Conservation (phyloP, 805 yeast species). For the Candida coleopterorum region DNA sequence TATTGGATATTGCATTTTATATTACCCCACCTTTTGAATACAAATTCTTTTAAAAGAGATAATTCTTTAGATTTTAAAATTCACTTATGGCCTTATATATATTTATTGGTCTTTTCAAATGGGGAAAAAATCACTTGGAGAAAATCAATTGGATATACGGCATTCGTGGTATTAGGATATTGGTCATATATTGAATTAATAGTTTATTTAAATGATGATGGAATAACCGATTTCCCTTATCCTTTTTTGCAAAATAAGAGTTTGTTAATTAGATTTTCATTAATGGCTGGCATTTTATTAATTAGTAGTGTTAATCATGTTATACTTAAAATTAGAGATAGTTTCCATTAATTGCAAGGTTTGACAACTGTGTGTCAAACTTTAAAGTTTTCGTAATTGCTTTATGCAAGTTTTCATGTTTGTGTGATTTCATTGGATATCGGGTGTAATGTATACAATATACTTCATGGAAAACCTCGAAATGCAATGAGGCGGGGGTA, state of each 20-base stretch:
- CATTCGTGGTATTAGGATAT: conserved; percentile 1
- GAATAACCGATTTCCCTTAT: conserved; percentile 8
- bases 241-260: conserved; percentile 7
- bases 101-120: conserved; percentile 10
- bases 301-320: conserved; percentile 7
- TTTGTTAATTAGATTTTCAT: conserved; percentile 1
- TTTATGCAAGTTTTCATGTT: too few relatives aligned
- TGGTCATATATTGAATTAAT: conserved; percentile 16
- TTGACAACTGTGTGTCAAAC: too few relatives aligned
- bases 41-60: conserved; percentile 13
- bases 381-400: too few relatives aligned
- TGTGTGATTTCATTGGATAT: too few relatives aligned
- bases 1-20: conserved; percentile 19
- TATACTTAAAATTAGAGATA: neutral
- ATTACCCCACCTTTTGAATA: conserved; percentile 15
- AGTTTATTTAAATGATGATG: conserved; percentile 11
- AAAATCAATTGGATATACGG: conserved; percentile 6
- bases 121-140: neutral
- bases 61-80: conserved; percentile 17
- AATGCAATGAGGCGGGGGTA: too few relatives aligned
- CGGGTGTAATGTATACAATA: too few relatives aligned
- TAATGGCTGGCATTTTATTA: conserved; percentile 5
- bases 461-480: too few relatives aligned
- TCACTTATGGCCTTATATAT: conserved; percentile 20
- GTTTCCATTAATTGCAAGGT: too few relatives aligned